Percentiles rank a stretch among this genome's conserved stretches.
phyloP scores from a whole-genome alignment of 2,329 filamentous ascomycete species.

The Penicillium palitans region DNA sequence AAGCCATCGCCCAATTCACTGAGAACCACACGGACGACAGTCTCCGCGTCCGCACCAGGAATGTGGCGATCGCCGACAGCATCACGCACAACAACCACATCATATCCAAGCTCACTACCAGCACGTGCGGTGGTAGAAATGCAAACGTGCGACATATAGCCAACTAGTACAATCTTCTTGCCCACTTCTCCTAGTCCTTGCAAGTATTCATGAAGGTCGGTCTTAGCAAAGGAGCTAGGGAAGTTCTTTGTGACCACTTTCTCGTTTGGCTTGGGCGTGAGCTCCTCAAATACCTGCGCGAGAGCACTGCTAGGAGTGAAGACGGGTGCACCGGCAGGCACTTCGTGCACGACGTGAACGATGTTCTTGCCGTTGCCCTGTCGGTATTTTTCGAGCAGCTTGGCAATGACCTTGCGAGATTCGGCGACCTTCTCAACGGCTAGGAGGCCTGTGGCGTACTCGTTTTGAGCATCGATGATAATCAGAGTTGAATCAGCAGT shows the following conservation, averaged over 20 bases:
- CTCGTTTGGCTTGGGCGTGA: slow-evolving; percentile 57
- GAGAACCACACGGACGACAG: slow-evolving; percentile 54
- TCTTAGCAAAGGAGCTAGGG: slow-evolving; percentile 62
- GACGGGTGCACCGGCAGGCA: slow-evolving; percentile 62
- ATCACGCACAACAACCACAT: slow-evolving; percentile 62
- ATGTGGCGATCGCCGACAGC: slow-evolving; percentile 67
- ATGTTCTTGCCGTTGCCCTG: slow-evolving; percentile 48
- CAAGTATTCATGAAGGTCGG: slow-evolving; percentile 58
- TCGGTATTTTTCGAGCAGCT: slow-evolving; percentile 63
- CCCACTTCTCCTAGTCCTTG: slow-evolving; percentile 44
- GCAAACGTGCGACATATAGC: slow-evolving; percentile 59
- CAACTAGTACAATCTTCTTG: slow-evolving; percentile 60
- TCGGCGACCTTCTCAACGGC: slow-evolving; percentile 55
- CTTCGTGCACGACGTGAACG: slow-evolving; percentile 62
- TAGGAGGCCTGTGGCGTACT: slow-evolving; percentile 59
- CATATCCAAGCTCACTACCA: slow-evolving; percentile 61
- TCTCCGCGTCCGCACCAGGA: slow-evolving; percentile 55
- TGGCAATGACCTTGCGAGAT: slow-evolving; percentile 58
- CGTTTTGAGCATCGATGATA: slow-evolving; percentile 71
- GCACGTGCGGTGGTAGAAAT: slow-evolving; percentile 63
- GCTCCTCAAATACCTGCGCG: slow-evolving; percentile 61
- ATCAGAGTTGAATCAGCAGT: slow-evolving; percentile 60
- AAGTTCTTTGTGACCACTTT: slow-evolving; percentile 59
- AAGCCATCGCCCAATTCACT: slow-evolving; percentile 64
- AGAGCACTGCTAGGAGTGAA: slow-evolving; percentile 64